Evolutionary conservation across 441 rosid genomes (phyloP).

Genomic region (Mallotus japonicus): DNA sequence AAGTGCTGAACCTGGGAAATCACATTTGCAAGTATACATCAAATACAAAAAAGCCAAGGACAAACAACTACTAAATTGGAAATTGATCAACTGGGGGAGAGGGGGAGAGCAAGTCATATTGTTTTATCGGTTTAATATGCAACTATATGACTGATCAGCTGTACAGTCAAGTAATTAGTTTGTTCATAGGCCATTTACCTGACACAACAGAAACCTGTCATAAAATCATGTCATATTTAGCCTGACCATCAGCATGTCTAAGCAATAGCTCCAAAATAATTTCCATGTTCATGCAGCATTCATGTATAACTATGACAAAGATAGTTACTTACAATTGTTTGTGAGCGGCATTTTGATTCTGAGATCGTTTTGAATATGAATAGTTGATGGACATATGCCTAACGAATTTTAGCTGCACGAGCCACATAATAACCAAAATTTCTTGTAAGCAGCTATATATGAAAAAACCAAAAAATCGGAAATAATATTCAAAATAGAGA

Average conservation of each 20-base stretch:
- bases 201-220: background rate
- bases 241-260: background rate
- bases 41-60: background rate
- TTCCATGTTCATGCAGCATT: background rate
- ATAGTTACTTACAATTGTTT: slow-evolving; percentile 44
- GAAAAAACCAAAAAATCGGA: background rate
- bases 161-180: background rate
- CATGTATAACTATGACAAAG: slow-evolving; percentile 8
- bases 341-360: slow-evolving; percentile 29
- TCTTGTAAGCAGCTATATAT: background rate
- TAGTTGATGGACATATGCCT: slow-evolving; percentile 52
- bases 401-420: slow-evolving; percentile 57
- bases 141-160: background rate
- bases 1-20: too few species aligned
- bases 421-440: background rate
- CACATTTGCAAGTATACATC: background rate
- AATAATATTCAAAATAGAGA: background rate
- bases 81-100: background rate
- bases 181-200: background rate
- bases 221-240: background rate
- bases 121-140: background rate
- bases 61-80: background rate
- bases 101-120: background rate
- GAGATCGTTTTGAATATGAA: slow-evolving; percentile 35
- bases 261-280: background rate